Percentiles rank a stretch among this genome's conserved stretches.
Evolutionary conservation across 164 flowering plant species (phyloP).

Genomic region (Sextonia rubra): DNA sequence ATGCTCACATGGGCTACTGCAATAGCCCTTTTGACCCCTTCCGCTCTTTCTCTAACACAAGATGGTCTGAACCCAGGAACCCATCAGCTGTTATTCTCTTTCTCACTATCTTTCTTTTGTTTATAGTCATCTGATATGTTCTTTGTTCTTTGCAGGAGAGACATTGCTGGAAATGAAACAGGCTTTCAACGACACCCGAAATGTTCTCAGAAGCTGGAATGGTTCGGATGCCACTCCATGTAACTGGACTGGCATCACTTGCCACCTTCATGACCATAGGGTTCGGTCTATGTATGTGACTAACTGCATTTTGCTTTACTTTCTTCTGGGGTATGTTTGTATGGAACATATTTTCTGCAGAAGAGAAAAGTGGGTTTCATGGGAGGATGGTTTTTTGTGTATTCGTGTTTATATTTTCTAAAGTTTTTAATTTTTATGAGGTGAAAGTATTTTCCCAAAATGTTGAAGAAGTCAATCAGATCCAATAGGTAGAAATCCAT

Average conservation of each 20-base stretch:
- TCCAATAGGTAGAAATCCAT: too few species aligned
- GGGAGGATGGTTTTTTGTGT: neutral
- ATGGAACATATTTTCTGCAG: neutral
- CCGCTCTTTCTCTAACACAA: constrained; percentile 50
- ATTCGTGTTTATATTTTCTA: constrained; percentile 2
- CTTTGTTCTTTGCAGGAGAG: constrained; percentile 35
- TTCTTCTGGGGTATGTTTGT: neutral
- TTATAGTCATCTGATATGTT: neutral
- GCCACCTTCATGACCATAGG: constrained; percentile 50
- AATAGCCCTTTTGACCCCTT: constrained; percentile 27
- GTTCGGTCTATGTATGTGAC: constrained; percentile 66
- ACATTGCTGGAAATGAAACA: constrained; percentile 68
- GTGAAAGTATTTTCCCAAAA: too few species aligned
- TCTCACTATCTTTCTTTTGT: neutral
- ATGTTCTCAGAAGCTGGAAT: constrained; percentile 62
- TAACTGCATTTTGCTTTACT: neutral
- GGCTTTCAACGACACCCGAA: constrained; percentile 60
- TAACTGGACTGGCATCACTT: constrained; percentile 79
- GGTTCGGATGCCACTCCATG: constrained; percentile 71
- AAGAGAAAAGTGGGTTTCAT: too few species aligned
- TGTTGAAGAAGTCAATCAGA: too few species aligned
- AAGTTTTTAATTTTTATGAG: neutral
- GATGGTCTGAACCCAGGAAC: constrained; percentile 51
- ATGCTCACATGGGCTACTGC: neutral
- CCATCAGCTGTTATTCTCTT: neutral